These are phyloP conservation scores for Lunasporangiospora selenospora DNA, from an alignment of 192 early-diverging fungal genomes.

Conservation along the genomic window DNA sequence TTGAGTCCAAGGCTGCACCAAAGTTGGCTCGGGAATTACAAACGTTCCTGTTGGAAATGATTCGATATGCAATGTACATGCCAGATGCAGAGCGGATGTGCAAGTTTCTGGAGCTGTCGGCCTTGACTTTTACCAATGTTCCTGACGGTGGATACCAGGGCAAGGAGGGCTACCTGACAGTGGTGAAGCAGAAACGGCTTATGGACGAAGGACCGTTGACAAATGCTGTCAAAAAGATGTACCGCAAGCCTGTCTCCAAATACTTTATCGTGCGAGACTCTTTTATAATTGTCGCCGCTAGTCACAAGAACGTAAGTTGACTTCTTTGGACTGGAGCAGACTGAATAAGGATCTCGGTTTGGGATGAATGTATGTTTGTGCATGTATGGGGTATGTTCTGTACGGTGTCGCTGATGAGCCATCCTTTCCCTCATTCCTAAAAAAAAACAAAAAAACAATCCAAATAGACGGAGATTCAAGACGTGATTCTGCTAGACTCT, in stretches of 20 bases:
- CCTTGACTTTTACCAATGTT: conserved; percentile 46
- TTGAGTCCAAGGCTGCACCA: conserved; percentile 36
- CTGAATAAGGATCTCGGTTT: too few species aligned
- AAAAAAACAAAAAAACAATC: neutral
- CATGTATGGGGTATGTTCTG: too few species aligned
- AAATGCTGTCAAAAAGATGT: conserved; percentile 41
- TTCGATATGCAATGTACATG: conserved; percentile 41
- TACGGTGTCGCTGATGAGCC: too few species aligned
- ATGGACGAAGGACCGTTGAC: conserved; percentile 58
- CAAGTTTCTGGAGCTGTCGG: conserved; percentile 58
- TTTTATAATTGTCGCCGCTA: conserved; percentile 52
- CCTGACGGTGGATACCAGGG: conserved; percentile 59
- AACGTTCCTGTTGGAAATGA: conserved; percentile 47
- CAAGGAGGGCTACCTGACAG: conserved; percentile 70
- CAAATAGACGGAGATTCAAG: conserved; percentile 46
- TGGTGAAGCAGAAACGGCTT: conserved; percentile 51
- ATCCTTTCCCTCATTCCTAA: neutral
- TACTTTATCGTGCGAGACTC: conserved; percentile 78
- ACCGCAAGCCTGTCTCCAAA: conserved; percentile 58
- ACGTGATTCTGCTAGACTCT: conserved; percentile 53
- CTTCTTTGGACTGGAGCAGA: too few species aligned
- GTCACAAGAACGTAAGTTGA: conserved; percentile 51
- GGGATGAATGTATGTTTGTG: too few species aligned
- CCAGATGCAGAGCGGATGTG: conserved; percentile 54
- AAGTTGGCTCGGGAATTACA: conserved; percentile 35